Evolutionary conservation across 495 filamentous ascomycete species (phyloP).

Genomic region (Tuber magnatum): DNA sequence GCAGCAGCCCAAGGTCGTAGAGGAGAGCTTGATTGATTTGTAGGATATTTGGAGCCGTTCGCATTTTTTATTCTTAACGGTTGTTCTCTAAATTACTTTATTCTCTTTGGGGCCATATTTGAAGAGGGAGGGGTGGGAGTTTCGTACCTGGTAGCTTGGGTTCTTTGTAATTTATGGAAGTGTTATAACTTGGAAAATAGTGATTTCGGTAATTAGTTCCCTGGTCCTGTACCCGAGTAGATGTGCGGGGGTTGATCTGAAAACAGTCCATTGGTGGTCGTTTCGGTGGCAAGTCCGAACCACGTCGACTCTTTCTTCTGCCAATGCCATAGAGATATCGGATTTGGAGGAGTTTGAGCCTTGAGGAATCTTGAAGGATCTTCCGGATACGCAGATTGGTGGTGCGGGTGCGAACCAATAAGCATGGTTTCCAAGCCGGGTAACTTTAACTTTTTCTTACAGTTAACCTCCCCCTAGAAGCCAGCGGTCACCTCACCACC

Average conservation of each 20-base stretch:
- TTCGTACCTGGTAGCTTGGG: not conserved
- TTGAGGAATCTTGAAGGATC: not conserved
- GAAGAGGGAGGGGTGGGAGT: not conserved
- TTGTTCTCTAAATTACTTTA: constrained; percentile 4
- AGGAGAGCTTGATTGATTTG: constrained; percentile 89
- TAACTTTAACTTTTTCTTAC: not conserved
- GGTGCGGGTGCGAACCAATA: not conserved
- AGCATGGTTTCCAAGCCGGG: not conserved
- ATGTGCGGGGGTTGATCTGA: not conserved
- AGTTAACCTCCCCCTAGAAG: not conserved
- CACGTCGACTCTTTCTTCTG: not conserved
- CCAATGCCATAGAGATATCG: not conserved
- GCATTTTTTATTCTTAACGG: constrained; percentile 2
- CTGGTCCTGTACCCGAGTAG: not conserved
- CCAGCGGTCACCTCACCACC: not conserved
- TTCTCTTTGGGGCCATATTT: constrained; percentile 5
- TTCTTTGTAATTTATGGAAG: not conserved
- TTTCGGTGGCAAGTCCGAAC: not conserved
- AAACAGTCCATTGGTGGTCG: not conserved
- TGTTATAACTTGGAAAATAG: not conserved
- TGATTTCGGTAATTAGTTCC: not conserved
- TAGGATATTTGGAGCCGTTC: constrained; percentile 39
- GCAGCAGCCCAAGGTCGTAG: constrained; percentile 54
- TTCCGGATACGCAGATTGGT: not conserved
- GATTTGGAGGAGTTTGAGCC: not conserved